Evolutionary conservation across 139 green algal genomes (phyloP).

Genomic region (Chlamydomonas urium): DNA sequence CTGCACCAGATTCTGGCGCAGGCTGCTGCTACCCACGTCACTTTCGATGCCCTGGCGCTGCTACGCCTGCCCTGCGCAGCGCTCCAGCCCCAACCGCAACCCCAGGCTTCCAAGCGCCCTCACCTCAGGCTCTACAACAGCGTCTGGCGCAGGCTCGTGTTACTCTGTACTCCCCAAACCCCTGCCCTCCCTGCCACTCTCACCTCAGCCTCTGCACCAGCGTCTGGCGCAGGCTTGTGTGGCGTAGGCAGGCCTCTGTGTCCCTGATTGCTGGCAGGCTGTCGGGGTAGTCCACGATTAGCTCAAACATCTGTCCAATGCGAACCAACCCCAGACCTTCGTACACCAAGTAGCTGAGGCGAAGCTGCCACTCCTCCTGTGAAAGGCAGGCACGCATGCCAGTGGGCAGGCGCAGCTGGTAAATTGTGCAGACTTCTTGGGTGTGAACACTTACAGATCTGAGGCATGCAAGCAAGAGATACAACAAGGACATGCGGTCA

Average conservation of each 20-base stretch:
- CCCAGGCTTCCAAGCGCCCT: too few species aligned
- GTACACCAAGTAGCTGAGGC: conserved; percentile 67
- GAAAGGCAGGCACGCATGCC: not conserved
- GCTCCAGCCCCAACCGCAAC: too few species aligned
- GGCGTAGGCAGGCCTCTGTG: conserved; percentile 65
- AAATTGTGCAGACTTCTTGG: too few species aligned
- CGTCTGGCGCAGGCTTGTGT: conserved; percentile 56
- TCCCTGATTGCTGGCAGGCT: conserved; percentile 56
- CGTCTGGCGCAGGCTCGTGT: conserved; percentile 53
- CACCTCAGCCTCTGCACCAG: conserved; percentile 23
- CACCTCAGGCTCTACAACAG: conserved; percentile 18
- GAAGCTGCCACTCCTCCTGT: conserved; percentile 56
- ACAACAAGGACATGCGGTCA: too few species aligned
- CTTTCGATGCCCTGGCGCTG: too few species aligned
- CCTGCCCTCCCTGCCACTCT: too few species aligned
- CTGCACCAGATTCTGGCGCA: conserved; percentile 25
- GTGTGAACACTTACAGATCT: too few species aligned
- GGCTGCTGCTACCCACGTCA: too few species aligned
- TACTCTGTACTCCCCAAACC: too few species aligned
- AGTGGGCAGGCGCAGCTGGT: not conserved
- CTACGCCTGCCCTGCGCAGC: too few species aligned
- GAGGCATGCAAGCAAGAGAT: too few species aligned
- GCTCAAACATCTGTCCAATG: conserved; percentile 84
- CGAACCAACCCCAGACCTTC: conserved; percentile 65
- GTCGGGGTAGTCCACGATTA: conserved; percentile 81